These are phyloP conservation scores for Podospora comata DNA, from an alignment of 495 filamentous ascomycete genomes.

Conservation along the genomic window DNA sequence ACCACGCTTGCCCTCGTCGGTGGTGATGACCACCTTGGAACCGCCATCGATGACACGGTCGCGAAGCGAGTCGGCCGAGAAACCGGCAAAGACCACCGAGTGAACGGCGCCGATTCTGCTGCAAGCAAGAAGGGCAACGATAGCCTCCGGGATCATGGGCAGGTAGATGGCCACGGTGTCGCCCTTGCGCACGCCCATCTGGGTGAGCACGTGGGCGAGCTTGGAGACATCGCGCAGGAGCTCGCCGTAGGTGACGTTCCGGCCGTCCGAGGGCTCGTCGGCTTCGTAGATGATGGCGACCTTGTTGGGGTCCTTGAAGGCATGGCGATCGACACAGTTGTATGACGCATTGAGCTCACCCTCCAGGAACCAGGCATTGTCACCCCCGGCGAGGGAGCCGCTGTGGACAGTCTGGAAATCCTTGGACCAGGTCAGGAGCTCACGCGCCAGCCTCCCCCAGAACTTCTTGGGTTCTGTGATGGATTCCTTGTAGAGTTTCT, in stretches of 20 bases:
- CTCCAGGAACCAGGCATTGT: constrained; percentile 93
- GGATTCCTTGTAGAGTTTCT: constrained; percentile 91
- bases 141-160: constrained; percentile 96
- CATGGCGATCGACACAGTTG: constrained; percentile 97
- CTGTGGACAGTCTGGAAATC: constrained; percentile 89
- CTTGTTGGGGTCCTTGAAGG: constrained; percentile 84
- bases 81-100: constrained; percentile 98
- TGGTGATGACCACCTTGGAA: constrained; percentile 90
- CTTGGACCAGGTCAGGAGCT: constrained; percentile 83
- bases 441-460: constrained; percentile 82
- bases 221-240: constrained; percentile 89
- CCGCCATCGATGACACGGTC: constrained; percentile 91
- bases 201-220: constrained; percentile 78
- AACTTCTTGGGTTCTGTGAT: constrained; percentile 88
- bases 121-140: constrained; percentile 89
- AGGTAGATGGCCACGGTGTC: constrained; percentile 97
- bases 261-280: constrained; percentile 84
- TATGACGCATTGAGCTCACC: constrained; percentile 91
- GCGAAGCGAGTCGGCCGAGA: constrained; percentile 93
- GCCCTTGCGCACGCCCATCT: constrained; percentile 95
- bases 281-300: constrained; percentile 98
- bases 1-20: constrained; percentile 95
- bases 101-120: constrained; percentile 91
- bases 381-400: constrained; percentile 75
- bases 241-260: constrained; percentile 88